Conservation (phyloP, 2,329 filamentous ascomycete species). For the Aureobasidium sp. region DNA sequence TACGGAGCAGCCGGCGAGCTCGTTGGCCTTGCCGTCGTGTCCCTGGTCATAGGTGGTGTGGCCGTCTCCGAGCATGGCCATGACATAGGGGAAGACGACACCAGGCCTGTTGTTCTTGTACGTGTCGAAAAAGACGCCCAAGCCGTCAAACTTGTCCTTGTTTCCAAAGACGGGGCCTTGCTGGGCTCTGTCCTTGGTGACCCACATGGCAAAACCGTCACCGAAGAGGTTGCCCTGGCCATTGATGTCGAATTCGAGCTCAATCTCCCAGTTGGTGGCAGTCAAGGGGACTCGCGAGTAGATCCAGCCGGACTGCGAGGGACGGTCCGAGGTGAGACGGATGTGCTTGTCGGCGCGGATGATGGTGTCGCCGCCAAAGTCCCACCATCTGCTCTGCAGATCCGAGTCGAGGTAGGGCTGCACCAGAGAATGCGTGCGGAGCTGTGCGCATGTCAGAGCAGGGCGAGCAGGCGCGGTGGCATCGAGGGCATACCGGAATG, state of each 20-base stretch:
- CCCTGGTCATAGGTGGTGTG: constrained; percentile 83
- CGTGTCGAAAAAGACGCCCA: constrained; percentile 94
- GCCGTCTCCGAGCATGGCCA: constrained; percentile 96
- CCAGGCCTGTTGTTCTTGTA: constrained; percentile 99
- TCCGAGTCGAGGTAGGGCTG: constrained; percentile 96
- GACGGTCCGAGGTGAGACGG: constrained; percentile 81
- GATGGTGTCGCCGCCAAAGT: constrained; percentile 94
- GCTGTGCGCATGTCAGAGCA: constrained; percentile 14
- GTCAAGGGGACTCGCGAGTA: constrained; percentile 92
- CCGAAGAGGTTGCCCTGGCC: constrained; percentile 86
- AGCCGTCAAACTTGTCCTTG: constrained; percentile 81
- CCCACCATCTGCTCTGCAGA: constrained; percentile 97
- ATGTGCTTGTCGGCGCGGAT: constrained; percentile 75
- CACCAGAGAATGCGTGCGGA: constrained; percentile 30
- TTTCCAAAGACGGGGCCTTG: constrained; percentile 81
- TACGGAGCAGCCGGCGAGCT: constrained; percentile 87
- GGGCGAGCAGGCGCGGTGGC: background rate
- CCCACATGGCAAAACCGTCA: constrained; percentile 96
- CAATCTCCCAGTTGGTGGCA: constrained; percentile 97
- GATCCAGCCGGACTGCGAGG: constrained; percentile 86
- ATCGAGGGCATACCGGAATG: constrained; percentile 22
- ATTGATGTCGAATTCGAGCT: constrained; percentile 90
- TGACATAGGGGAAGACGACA: constrained; percentile 92
- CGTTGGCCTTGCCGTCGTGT: constrained; percentile 87
- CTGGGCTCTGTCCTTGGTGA: constrained; percentile 84